A percentile compares a stretch with the other conserved stretches of the same genome.
Evolutionary conservation across 2,329 filamentous ascomycete species (phyloP).

Genomic region (Aspergillus melleus): DNA sequence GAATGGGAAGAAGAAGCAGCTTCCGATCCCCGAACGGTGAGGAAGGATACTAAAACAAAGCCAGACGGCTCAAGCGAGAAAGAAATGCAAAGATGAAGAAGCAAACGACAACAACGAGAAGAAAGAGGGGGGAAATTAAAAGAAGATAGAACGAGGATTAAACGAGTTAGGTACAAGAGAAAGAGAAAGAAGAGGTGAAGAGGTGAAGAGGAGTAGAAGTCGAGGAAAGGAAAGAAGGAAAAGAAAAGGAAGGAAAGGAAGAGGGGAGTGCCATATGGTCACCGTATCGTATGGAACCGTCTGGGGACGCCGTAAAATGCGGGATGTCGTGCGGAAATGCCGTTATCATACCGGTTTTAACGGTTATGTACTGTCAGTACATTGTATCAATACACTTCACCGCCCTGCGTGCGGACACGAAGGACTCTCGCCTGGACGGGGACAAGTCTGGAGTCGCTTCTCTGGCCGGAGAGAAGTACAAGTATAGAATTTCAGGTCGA

Average conservation of each 20-base stretch:
- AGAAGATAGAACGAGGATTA: conserved; percentile 9
- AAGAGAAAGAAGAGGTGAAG: conserved; percentile 5
- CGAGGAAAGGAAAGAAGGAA: conserved; percentile 13
- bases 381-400: not conserved
- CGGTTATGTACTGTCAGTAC: not conserved
- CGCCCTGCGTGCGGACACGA: not conserved
- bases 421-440: not conserved
- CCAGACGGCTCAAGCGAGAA: not conserved
- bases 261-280: not conserved
- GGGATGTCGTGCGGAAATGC: not conserved
- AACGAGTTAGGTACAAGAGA: conserved; percentile 20
- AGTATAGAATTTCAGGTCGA: too few species aligned
- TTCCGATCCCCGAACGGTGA: conserved; percentile 3
- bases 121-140: conserved; percentile 1
- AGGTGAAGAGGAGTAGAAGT: conserved; percentile 7
- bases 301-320: not conserved
- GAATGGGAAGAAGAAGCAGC: conserved; percentile 3
- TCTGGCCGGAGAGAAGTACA: too few species aligned
- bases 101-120: not conserved
- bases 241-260: conserved; percentile 23
- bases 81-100: not conserved
- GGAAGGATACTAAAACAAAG: not conserved
- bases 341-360: not conserved
- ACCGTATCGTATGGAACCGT: not conserved
- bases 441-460: too few species aligned